These are phyloP conservation scores for Monilinia polystroma DNA, from an alignment of 2,329 filamentous ascomycete species.

Conservation along the genomic window DNA sequence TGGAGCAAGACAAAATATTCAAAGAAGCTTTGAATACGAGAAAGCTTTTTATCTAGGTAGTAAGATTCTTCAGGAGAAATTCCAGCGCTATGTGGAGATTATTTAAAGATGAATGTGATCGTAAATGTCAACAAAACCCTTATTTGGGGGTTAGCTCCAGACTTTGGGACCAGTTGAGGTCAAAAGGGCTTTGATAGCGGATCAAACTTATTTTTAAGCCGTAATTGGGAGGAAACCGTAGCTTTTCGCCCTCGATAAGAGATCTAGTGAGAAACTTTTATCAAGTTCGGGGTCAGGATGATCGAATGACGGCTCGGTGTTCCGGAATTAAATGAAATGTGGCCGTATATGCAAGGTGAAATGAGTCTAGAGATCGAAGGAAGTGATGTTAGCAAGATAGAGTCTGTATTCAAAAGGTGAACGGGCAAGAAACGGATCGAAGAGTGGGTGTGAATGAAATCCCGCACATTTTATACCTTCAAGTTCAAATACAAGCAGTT, in stretches of 20 bases:
- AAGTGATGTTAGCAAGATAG: neutral
- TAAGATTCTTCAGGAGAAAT: neutral
- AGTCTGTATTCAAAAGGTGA: neutral
- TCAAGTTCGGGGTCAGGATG: neutral
- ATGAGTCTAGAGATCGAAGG: neutral
- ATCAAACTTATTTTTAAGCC: neutral
- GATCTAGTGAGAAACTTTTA: neutral
- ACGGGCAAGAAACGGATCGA: neutral
- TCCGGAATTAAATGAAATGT: neutral
- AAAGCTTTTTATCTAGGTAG: neutral
- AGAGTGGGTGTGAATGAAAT: neutral
- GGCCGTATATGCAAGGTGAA: neutral
- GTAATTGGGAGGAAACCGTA: neutral
- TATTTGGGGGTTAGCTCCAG: neutral
- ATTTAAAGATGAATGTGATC: neutral
- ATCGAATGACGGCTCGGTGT: neutral
- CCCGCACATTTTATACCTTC: neutral
- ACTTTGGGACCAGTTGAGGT: neutral
- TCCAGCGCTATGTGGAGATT: neutral
- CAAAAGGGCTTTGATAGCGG: neutral
- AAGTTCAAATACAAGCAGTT: neutral
- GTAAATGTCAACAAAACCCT: neutral
- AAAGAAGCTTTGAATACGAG: neutral
- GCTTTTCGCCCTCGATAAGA: neutral
- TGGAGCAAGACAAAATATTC: neutral